Evolutionary conservation across 352 stramenopile species (phyloP), one percentile per base, ranked within the genome.

Genomic region (Thraustochytrium sp.): DNA sequence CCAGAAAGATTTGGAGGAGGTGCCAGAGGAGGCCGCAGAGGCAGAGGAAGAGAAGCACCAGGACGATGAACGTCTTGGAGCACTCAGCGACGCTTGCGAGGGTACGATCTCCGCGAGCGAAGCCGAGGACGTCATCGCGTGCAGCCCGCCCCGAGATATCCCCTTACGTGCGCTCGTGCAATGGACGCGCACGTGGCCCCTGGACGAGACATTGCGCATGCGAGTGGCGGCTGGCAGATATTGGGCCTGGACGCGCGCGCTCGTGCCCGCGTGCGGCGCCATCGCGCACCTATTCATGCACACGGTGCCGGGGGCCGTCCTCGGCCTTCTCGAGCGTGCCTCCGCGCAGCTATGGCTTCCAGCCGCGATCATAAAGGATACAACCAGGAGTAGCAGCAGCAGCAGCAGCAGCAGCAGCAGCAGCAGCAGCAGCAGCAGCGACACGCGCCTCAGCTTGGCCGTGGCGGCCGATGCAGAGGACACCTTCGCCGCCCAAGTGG

Each of bases 181-280:
- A 48, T 80, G 68, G 68, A 51, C 63, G 5, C 68, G 68, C 18
- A 72, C 42, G 13, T 80, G 68, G 68, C 68, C 68, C 18, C 26
- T 80, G 1, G 36, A 23, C 11, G 48, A 34, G 26, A 16, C 4
- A 13, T 11, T 80, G 1, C 26, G 8, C 9, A 23, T 18, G 13
- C 31, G 36, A 8, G 5, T 42, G 11, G 16, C 44, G 18, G 3
- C 48, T 8, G 68, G 68, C 46, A 42, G 26, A 31, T 80, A 80
- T 26, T 80, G 68, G 68, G 68, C 68, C 3, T 80, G 68, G 68
- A 18, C 68, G 9, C 40, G 68, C 18, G 68, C 63, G 5, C 4
- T 80, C 9, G n/a, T 44, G 1, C 68, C 68, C 13, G n/a, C 46
- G 16, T 11, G 21, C 5, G 2, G 26, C 23, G 68, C 68, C 11